Percentiles rank a stretch among this genome's conserved stretches.
phyloP scores from a whole-genome alignment of 345 rosid species.

The Eucalyptus urophylla region DNA sequence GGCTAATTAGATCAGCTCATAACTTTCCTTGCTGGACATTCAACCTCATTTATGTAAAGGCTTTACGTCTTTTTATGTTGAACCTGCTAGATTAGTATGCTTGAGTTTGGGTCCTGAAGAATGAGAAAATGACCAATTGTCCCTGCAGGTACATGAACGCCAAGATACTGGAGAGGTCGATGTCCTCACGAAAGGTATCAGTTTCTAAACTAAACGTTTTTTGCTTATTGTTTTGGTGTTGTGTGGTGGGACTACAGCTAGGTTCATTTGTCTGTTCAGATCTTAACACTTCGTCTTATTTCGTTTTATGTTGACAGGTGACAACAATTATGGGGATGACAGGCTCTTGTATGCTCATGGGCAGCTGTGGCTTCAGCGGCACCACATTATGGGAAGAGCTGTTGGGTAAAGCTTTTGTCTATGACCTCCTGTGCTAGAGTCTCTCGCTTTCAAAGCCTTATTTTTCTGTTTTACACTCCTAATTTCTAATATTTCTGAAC shows the following conservation, averaged over 20 bases:
- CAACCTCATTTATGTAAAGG: background rate
- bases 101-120: background rate
- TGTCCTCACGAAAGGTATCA: constrained; percentile 87
- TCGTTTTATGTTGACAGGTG: constrained; percentile 20
- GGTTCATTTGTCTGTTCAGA: background rate
- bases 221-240: background rate
- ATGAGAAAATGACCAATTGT: background rate
- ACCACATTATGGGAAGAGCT: constrained; percentile 89
- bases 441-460: background rate
- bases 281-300: background rate
- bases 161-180: constrained; percentile 78
- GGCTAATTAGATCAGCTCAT: background rate
- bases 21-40: background rate
- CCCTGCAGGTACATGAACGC: constrained; percentile 74
- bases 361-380: constrained; percentile 76
- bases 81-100: background rate
- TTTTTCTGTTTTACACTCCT: background rate
- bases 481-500: background rate
- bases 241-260: background rate
- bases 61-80: background rate
- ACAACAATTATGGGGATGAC: constrained; percentile 75
- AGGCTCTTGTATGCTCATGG: constrained; percentile 81
- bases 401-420: constrained; percentile 44
- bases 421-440: background rate
- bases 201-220: background rate